A percentile compares a stretch with the other conserved stretches of the same genome.
Evolutionary conservation across 2,329 filamentous ascomycete species (phyloP).

Genomic region (Monosporascus sp.): DNA sequence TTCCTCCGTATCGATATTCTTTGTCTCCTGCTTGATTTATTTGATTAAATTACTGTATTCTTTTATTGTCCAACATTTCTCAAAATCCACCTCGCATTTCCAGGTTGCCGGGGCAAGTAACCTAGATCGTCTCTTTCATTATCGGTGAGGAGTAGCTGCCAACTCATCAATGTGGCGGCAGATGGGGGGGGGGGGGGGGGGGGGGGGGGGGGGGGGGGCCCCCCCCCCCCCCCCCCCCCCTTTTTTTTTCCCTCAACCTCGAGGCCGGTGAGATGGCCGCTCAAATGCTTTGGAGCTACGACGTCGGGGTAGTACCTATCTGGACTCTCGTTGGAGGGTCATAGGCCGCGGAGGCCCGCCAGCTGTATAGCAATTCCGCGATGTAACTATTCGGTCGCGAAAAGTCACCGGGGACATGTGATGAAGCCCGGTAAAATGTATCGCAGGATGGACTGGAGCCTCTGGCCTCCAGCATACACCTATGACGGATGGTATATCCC

Average conservation of each 20-base stretch:
- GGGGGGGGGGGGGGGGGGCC: too few relatives aligned
- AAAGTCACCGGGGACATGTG: not conserved
- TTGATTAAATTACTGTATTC: not conserved
- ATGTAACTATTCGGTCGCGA: not conserved
- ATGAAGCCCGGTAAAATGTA: not conserved
- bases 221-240: too few relatives aligned
- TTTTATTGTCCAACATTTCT: not conserved
- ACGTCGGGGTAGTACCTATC: not conserved
- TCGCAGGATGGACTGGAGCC: not conserved
- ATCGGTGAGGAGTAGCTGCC: slow-evolving; percentile 16
- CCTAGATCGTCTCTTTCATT: not conserved
- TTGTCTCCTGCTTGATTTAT: not conserved
- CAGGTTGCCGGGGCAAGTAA: not conserved
- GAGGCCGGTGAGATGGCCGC: slow-evolving; percentile 16
- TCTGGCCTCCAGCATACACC: not conserved
- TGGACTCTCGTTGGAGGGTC: not conserved
- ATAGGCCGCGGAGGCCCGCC: not conserved
- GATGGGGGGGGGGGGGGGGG: too few relatives aligned
- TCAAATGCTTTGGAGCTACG: slow-evolving; percentile 8
- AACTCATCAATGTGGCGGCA: slow-evolving; percentile 19
- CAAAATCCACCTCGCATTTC: not conserved
- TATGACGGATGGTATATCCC: not conserved
- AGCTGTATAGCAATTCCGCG: not conserved
- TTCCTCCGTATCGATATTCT: not conserved
- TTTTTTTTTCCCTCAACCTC: too few relatives aligned